These are phyloP conservation scores for Diospyros kaki DNA, from an alignment of 148 eudicot genomes.

Conservation along the genomic window DNA sequence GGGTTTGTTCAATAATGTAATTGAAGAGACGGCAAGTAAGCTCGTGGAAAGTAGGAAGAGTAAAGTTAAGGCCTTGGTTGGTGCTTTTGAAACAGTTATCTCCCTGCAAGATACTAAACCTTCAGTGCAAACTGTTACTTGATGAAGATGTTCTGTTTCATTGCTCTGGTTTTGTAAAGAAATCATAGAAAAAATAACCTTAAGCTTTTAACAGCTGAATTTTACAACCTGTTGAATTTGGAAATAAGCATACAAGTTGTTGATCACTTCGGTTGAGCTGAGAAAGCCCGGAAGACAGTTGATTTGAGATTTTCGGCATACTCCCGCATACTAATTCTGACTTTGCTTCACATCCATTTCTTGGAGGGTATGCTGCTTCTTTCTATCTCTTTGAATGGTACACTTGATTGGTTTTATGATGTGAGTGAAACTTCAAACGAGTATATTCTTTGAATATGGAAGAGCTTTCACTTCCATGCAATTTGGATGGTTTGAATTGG, in stretches of 20 bases:
- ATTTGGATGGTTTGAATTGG: slow-evolving; percentile 4
- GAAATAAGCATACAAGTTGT: slow-evolving; percentile 2
- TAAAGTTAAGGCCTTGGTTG: slow-evolving; percentile 92
- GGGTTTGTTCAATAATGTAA: slow-evolving; percentile 72
- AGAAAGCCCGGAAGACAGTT: slow-evolving; percentile 9
- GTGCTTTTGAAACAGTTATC: slow-evolving; percentile 91
- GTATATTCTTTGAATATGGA: neutral
- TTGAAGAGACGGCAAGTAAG: slow-evolving; percentile 87
- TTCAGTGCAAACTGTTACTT: slow-evolving; percentile 18
- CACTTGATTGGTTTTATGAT: too few species aligned
- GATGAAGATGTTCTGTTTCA: neutral
- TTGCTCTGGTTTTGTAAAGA: slow-evolving; percentile 15
- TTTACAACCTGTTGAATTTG: slow-evolving; percentile 6
- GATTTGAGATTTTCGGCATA: neutral
- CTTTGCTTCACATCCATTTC: slow-evolving; percentile 13
- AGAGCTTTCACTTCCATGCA: neutral
- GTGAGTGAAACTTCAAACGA: too few species aligned
- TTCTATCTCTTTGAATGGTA: neutral
- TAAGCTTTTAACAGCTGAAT: neutral
- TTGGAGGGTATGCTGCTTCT: slow-evolving; percentile 10
- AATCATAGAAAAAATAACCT: slow-evolving; percentile 13
- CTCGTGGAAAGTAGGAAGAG: slow-evolving; percentile 78
- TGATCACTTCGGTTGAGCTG: slow-evolving; percentile 1
- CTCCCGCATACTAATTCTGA: slow-evolving; percentile 4
- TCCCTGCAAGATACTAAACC: slow-evolving; percentile 69